A percentile compares a stretch with the other conserved stretches of the same genome.
phyloP scores from a whole-genome alignment of 2,329 filamentous ascomycete species.

The Geosmithia putterillii region DNA sequence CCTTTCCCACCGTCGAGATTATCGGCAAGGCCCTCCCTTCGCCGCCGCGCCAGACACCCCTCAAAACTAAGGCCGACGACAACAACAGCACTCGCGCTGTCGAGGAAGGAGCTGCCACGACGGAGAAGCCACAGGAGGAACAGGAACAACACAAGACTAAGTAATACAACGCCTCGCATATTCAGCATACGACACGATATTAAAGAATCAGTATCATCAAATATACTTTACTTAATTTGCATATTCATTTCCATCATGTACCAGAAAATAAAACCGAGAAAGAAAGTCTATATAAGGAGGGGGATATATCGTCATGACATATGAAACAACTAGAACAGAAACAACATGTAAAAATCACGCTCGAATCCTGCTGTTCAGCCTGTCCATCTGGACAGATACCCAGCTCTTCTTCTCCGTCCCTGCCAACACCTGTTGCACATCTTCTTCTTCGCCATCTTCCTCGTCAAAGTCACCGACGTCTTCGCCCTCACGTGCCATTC shows the following conservation, averaged over 20 bases:
- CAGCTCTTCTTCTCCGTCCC: slow-evolving; percentile 3
- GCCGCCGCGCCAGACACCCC: neutral
- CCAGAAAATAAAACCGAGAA: neutral
- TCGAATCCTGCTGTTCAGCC: slow-evolving; percentile 1
- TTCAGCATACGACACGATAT: too few relatives aligned
- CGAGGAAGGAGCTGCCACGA: neutral
- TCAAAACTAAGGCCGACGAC: neutral
- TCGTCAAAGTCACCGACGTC: slow-evolving; percentile 2
- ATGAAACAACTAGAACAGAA: neutral
- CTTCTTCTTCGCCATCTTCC: slow-evolving; percentile 4
- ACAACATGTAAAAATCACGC: neutral
- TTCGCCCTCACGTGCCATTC: slow-evolving; percentile 23
- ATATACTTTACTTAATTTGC: too few relatives aligned
- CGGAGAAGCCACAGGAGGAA: too few relatives aligned
- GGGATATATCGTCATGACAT: neutral
- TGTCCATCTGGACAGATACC: neutral
- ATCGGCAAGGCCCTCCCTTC: slow-evolving; percentile 25
- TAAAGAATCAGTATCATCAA: too few relatives aligned
- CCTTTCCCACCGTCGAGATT: slow-evolving; percentile 39
- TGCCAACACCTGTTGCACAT: slow-evolving; percentile 8
- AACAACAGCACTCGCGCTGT: neutral
- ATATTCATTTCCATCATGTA: too few relatives aligned
- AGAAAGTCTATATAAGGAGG: neutral
- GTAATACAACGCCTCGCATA: too few relatives aligned
- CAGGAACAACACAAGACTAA: too few relatives aligned